Evolutionary conservation across 768 basidiomycete genomes (phyloP).

Genomic region (Naganishia vaughanmartiniae): DNA sequence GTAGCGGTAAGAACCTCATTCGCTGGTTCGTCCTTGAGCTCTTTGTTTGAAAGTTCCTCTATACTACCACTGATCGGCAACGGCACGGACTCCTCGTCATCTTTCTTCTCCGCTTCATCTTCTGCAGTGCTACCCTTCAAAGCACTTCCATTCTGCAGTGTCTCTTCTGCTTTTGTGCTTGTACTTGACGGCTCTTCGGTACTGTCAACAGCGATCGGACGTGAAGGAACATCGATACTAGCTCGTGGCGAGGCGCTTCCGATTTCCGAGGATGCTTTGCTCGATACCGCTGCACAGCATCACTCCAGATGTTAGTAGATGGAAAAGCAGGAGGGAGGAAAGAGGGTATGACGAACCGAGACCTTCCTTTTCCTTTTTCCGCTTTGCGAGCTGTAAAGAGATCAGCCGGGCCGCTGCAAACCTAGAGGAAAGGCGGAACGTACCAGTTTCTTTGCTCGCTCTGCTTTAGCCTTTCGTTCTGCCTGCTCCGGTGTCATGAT

Average conservation of each 20-base stretch:
- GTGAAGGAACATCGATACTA: slow-evolving; percentile 9
- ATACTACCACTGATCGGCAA: not conserved
- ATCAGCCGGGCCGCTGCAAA: not conserved
- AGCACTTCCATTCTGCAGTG: not conserved
- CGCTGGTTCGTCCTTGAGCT: not conserved
- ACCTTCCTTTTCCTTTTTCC: slow-evolving; percentile 26
- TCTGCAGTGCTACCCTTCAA: not conserved
- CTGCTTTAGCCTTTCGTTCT: slow-evolving; percentile 50
- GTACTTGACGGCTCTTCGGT: not conserved
- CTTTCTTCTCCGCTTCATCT: not conserved
- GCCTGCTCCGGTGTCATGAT: slow-evolving; percentile 33
- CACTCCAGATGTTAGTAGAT: slow-evolving; percentile 1
- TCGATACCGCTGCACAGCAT: not conserved
- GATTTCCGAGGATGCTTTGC: slow-evolving; percentile 15
- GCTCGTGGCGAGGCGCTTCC: slow-evolving; percentile 1
- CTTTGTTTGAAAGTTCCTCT: not conserved
- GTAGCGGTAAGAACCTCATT: not conserved
- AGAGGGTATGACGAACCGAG: not conserved
- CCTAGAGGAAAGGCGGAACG: slow-evolving; percentile 1
- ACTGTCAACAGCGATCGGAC: not conserved
- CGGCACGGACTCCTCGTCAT: not conserved
- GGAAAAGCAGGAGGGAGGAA: not conserved
- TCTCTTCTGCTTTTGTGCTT: not conserved
- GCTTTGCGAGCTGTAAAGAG: slow-evolving; percentile 27
- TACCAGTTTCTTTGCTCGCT: slow-evolving; percentile 49